These are phyloP conservation scores for Leccinum disarticulatum DNA, from an alignment of 768 basidiomycete genomes.

Conservation along the genomic window DNA sequence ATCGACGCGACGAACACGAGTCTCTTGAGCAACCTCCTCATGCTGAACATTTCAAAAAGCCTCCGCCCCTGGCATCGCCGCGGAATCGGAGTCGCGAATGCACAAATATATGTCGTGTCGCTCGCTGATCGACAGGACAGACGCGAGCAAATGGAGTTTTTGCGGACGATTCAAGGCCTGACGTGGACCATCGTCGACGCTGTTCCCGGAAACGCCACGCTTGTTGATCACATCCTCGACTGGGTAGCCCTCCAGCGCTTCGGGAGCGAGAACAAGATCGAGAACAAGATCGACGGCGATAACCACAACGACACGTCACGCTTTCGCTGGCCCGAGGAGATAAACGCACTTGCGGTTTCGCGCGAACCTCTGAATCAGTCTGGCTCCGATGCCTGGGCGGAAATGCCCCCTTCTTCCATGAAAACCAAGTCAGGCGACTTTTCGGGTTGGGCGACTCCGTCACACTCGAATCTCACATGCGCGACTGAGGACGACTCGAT, in stretches of 20 bases:
- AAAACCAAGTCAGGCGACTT: neutral
- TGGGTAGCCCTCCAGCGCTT: conserved; percentile 34
- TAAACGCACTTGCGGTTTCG: conserved; percentile 28
- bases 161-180: conserved; percentile 47
- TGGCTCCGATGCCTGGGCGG: conserved; percentile 27
- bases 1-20: neutral
- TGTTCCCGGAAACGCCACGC: conserved; percentile 36
- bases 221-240: conserved; percentile 42
- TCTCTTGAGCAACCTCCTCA: neutral
- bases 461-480: conserved; percentile 37
- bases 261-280: neutral
- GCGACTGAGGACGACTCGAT: conserved; percentile 42
- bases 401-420: neutral
- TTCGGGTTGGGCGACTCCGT: neutral
- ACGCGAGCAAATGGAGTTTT: conserved; percentile 53
- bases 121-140: conserved; percentile 57
- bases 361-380: conserved; percentile 6
- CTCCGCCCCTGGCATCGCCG: conserved; percentile 1
- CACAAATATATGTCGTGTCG: conserved; percentile 55
- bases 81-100: conserved; percentile 38
- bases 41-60: neutral
- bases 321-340: conserved; percentile 42
- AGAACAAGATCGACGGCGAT: neutral
- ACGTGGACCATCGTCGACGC: conserved; percentile 58
- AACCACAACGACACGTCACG: neutral